Base-by-base conservation (phyloP, 176 grass and related monocot species). In the Avena atlantica region DNA sequence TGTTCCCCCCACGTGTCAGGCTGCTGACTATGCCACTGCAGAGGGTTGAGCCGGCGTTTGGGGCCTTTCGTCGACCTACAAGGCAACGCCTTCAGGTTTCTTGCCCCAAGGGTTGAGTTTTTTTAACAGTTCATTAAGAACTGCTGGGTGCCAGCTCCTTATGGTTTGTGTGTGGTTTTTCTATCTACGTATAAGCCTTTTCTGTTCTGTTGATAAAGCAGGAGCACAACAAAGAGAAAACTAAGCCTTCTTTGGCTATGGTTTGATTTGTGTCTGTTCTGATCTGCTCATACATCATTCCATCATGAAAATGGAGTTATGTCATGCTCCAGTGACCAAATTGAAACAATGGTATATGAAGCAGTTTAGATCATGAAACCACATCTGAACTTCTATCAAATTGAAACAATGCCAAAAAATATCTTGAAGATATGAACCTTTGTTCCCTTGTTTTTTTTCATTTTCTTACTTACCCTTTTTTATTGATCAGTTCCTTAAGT, bases 251-350 rank as follows among this genome's bases (percentile, higher is more conserved):
- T n/a, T n/a, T n/a, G n/a, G n/a, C n/a, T 48, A 78, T 65, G 62
- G 16, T 78, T 70, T 36, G 42, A 37, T 29, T 78, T 82, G 20
- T 63, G 27, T 15, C 71, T 58, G 36, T 12, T 81, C 20, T 14
- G 31, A 0, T 58, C 52, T 36, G 36, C 57, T 73, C 81, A 48
- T 55, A 59, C 40, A 47, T 60, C 68, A 36, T 42, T 83, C 21
- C 13, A 11, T 25, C 42, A 65, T 12, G 42, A 65, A 49, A 12
- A 83, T 83, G 49, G 55, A 79, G 29, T 67, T 34, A 61, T 2
- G 19, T 4, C 7, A 48, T 80, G 37, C 78, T 80, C 61, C 34
- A 72, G 65, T 59, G 25, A 40, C 62, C 24, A 86, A 61, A 68
- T 81, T 48, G 3, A 83, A 70, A 82, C 8, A 67, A 8, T 57